Conservation (phyloP, 2,329 filamentous ascomycete species). For the Ceratocystis cacaofunesta region DNA sequence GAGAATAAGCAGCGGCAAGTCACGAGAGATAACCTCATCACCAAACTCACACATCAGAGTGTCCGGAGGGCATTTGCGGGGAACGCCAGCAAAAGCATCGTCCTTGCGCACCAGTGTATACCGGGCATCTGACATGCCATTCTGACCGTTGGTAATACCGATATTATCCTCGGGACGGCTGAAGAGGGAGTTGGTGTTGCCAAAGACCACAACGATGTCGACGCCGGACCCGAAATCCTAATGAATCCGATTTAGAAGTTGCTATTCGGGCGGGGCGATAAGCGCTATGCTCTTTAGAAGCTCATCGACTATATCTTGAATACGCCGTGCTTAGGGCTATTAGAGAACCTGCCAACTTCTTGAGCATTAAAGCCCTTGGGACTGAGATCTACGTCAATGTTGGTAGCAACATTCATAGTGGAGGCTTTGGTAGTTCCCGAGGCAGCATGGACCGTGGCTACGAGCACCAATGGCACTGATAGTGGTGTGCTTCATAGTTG, state of each 20-base stretch:
- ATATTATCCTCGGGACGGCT: conserved; percentile 43
- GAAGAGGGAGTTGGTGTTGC: conserved; percentile 53
- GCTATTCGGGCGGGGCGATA: not conserved
- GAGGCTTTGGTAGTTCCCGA: conserved; percentile 35
- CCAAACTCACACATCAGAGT: conserved; percentile 22
- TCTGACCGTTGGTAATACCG: conserved; percentile 33
- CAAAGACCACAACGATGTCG: conserved; percentile 48
- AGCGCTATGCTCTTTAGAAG: not conserved
- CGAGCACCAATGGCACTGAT: conserved; percentile 8
- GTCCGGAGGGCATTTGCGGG: conserved; percentile 44
- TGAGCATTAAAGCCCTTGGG: conserved; percentile 46
- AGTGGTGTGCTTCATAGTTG: conserved; percentile 15
- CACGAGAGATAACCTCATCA: conserved; percentile 42
- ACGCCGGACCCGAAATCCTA: conserved; percentile 46
- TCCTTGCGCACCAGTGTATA: conserved; percentile 38
- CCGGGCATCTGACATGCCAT: conserved; percentile 44
- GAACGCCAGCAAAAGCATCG: conserved; percentile 29
- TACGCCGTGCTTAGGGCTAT: conserved; percentile 42
- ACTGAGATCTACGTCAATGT: conserved; percentile 39
- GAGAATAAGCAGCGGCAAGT: conserved; percentile 31
- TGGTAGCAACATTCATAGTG: conserved; percentile 45
- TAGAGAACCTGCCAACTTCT: conserved; percentile 41
- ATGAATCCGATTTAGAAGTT: not conserved
- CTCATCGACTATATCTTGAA: conserved; percentile 48
- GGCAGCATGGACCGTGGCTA: conserved; percentile 7